Conservation (phyloP, 768 basidiomycete species). For the Serendipita indica region DNA sequence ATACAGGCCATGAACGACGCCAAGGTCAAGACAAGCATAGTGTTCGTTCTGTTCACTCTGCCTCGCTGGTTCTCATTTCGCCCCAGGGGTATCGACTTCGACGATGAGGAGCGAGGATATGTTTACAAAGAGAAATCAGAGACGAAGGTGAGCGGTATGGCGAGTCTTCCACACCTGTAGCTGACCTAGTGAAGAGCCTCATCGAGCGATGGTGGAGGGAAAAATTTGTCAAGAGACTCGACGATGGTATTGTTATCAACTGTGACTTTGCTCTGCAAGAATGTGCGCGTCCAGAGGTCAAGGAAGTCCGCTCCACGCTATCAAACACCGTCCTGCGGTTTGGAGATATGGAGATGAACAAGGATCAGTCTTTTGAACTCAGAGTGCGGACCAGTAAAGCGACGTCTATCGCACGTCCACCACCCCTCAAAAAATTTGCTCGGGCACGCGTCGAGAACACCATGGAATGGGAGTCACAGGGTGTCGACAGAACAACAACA, state of each 20-base stretch:
- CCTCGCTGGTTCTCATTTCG: background rate
- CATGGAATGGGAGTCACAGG: background rate
- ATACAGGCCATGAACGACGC: slow-evolving; percentile 47
- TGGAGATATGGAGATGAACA: slow-evolving; percentile 52
- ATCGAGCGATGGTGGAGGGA: slow-evolving; percentile 61
- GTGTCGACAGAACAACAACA: background rate
- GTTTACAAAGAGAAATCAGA: slow-evolving; percentile 51
- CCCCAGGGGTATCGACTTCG: slow-evolving; percentile 76
- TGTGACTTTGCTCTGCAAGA: slow-evolving; percentile 51
- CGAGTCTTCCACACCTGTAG: background rate
- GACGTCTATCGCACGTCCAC: slow-evolving; percentile 52
- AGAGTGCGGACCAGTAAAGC: slow-evolving; percentile 65
- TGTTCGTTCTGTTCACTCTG: slow-evolving; percentile 38
- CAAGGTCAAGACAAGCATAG: slow-evolving; percentile 45
- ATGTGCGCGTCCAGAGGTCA: slow-evolving; percentile 45
- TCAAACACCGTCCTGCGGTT: slow-evolving; percentile 54
- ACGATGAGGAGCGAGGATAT: slow-evolving; percentile 50
- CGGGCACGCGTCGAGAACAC: background rate
- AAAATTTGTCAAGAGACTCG: slow-evolving; percentile 28
- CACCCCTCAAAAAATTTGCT: slow-evolving; percentile 66
- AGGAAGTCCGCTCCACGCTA: slow-evolving; percentile 50
- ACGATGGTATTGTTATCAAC: slow-evolving; percentile 43
- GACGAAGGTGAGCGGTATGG: slow-evolving; percentile 43
- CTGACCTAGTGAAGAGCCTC: slow-evolving; percentile 31
- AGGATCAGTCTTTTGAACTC: slow-evolving; percentile 63